phyloP scores from a whole-genome alignment of 306 rosid species.

The Urtica urens region DNA sequence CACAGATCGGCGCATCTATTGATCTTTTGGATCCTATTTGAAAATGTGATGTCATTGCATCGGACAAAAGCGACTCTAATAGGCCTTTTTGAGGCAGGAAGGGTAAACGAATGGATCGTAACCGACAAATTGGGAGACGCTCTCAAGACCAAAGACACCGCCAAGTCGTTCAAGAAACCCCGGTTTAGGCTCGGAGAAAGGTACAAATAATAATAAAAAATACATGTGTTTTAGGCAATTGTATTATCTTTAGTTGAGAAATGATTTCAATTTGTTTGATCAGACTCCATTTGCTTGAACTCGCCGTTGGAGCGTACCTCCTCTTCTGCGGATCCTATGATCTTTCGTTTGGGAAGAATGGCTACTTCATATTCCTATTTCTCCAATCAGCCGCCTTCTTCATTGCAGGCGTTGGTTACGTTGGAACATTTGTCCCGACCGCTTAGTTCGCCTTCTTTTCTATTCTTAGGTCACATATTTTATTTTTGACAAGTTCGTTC shows the following conservation, averaged over 20 bases:
- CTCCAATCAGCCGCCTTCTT: slow-evolving; percentile 82
- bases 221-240: not conserved
- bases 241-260: too few relatives aligned
- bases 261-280: too few relatives aligned
- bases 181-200: slow-evolving; percentile 47
- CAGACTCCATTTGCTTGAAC: slow-evolving; percentile 73
- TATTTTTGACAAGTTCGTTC: too few relatives aligned
- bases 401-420: slow-evolving; percentile 70
- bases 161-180: slow-evolving; percentile 46
- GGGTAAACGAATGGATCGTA: slow-evolving; percentile 88
- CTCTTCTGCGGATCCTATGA: slow-evolving; percentile 76
- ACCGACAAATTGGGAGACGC: slow-evolving; percentile 92
- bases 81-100: slow-evolving; percentile 75
- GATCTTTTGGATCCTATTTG: slow-evolving; percentile 84
- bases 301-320: slow-evolving; percentile 62
- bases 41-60: slow-evolving; percentile 92
- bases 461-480: too few relatives aligned
- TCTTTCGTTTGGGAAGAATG: slow-evolving; percentile 56
- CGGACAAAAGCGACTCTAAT: slow-evolving; percentile 81
- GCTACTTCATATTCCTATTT: slow-evolving; percentile 70
- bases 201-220: slow-evolving; percentile 18
- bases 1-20: slow-evolving; percentile 75
- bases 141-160: slow-evolving; percentile 48
- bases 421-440: slow-evolving; percentile 64
- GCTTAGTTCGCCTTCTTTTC: too few relatives aligned